Base-by-base conservation (phyloP, 495 filamentous ascomycete species). In the Talaromyces wortmannii region DNA sequence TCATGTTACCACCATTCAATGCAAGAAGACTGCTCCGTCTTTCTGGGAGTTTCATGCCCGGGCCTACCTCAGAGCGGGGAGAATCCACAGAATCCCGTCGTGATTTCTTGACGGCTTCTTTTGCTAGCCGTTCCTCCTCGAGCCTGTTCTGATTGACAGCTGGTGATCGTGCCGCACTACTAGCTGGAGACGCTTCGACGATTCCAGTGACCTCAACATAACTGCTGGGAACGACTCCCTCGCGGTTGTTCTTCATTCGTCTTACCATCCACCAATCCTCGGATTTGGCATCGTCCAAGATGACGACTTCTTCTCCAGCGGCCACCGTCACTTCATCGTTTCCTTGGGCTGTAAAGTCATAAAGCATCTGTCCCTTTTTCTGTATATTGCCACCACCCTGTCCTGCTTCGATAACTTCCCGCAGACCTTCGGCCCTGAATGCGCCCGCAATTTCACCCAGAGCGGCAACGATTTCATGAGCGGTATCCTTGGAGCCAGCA, bases 191-290 rank as follows among this genome's bases (percentile, higher is more conserved):
- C 23, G 70, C 57, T 33, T 76, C 58, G 17, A 85, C 69, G 3
- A 79, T 79, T 43, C 87, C 89, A 10, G 79, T 88, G 31, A 95
- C 75, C 67, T 99, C 94, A 50, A 97, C 85, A 67, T 97, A 99
- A 69, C 88, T 95, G 73, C 90, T 91, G 5, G 94, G 94, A n/a
- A 99, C 92, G 10, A 97, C 94, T n/a, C 94, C 95, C 66, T 95
- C 89, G 63, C 89, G 90, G 47, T 89, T 89, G 67, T 92, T 97
- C 74, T 91, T 91, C 48, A 95, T 58, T 31, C 91, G 83, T 48
- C 88, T 83, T 10, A 99, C 91, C 78, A 91, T 88, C 92, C 95
- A 97, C 94, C 94, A 99, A 66, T 99, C 94, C 46, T 96, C 91
- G 51, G 91, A 96, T 69, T 89, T 90, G 54, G 76, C 82, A 65